Evolutionary conservation across 306 rosid genomes (phyloP).

Genomic region (Carpinus fangiana): DNA sequence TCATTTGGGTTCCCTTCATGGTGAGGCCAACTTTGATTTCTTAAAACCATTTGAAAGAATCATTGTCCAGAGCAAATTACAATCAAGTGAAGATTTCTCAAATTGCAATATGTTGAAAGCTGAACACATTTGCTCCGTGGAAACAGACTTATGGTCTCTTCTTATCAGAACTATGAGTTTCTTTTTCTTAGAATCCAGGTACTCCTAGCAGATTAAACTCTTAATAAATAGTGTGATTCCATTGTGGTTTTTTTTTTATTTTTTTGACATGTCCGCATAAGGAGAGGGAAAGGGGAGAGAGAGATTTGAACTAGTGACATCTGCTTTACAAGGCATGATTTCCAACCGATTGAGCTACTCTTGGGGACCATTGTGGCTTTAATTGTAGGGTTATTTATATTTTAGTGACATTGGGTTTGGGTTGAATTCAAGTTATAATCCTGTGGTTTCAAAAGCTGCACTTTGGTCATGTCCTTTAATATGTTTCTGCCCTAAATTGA

Average conservation of each 20-base stretch:
- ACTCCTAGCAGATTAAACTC: conserved; percentile 24
- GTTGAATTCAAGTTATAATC: not conserved
- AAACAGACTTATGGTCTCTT: conserved; percentile 63
- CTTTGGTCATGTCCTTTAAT: not conserved
- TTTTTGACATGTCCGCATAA: too few relatives aligned
- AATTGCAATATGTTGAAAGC: conserved; percentile 29
- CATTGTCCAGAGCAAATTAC: conserved; percentile 26
- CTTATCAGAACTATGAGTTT: conserved; percentile 68
- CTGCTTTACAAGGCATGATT: too few relatives aligned
- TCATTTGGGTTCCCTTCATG: conserved; percentile 38
- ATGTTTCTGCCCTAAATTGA: not conserved
- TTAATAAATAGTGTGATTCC: not conserved
- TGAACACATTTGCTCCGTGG: conserved; percentile 26
- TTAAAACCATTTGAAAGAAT: conserved; percentile 42
- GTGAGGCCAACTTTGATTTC: conserved; percentile 46
- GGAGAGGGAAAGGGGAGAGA: too few relatives aligned
- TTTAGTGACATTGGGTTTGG: not conserved
- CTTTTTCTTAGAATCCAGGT: conserved; percentile 83
- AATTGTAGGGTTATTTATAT: not conserved
- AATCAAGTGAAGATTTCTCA: conserved; percentile 31
- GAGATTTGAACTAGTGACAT: too few relatives aligned
- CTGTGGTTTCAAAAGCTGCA: not conserved
- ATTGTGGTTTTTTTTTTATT: not conserved
- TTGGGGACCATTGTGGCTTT: not conserved
- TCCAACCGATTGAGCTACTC: too few relatives aligned